phyloP scores from a whole-genome alignment of 805 yeast species.

The Dipodascus geniculatus region DNA sequence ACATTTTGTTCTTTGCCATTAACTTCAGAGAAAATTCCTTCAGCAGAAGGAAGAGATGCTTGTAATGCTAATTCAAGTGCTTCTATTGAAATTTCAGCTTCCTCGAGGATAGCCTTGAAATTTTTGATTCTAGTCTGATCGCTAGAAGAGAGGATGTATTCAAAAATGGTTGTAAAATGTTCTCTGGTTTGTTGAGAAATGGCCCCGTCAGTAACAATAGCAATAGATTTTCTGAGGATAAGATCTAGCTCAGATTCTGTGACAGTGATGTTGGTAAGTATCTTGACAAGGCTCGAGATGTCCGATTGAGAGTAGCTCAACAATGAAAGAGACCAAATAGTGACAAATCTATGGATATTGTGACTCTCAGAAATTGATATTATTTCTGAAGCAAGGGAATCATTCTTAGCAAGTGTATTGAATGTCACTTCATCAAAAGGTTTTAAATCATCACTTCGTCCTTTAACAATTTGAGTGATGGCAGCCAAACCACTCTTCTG shows the following conservation, averaged over 20 bases:
- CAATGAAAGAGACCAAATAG: constrained; percentile 33
- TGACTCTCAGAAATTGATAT: constrained; percentile 17
- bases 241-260: constrained; percentile 13
- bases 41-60: constrained; percentile 36
- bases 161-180: constrained; percentile 21
- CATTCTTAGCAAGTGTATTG: constrained; percentile 14
- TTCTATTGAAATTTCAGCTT: constrained; percentile 23
- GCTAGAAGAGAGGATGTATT: constrained; percentile 25
- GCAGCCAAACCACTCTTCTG: constrained; percentile 22
- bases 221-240: constrained; percentile 5
- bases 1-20: constrained; percentile 12
- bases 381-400: constrained; percentile 15
- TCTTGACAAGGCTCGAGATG: constrained; percentile 8
- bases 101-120: constrained; percentile 6
- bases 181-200: not conserved
- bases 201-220: constrained; percentile 3
- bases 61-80: constrained; percentile 55
- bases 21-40: constrained; percentile 5
- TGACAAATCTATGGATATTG: constrained; percentile 32
- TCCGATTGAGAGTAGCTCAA: constrained; percentile 31
- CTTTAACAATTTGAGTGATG: constrained; percentile 23
- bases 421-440: constrained; percentile 13
- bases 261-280: constrained; percentile 12
- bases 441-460: constrained; percentile 8
- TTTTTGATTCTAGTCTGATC: constrained; percentile 24